Base-by-base conservation (phyloP, 805 yeast genomes). In the Schizosaccharomyces japonicus region DNA sequence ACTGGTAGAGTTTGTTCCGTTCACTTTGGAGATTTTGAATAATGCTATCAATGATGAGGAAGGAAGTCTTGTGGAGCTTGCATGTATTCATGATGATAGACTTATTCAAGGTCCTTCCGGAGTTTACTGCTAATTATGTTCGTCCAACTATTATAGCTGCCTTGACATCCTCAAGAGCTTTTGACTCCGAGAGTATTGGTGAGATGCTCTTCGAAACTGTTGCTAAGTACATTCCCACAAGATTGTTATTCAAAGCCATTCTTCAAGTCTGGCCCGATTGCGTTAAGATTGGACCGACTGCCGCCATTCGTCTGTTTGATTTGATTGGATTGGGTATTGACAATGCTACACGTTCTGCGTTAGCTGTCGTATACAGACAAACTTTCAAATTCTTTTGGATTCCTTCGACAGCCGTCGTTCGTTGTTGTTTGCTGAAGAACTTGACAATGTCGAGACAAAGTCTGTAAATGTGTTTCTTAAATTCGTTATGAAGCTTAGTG, bases 401-500 rank as follows among this genome's bases (percentile, higher is more conserved):
- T 67, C 84, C 33, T 77, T 85, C 52, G 90, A 80, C 54, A 70
- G 80, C 63, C 58, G 66, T 28, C 73, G 85, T 60, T 64, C 73
- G 3, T 67, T 63, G 39, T 67, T 72, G 42, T 36, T 36, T 17
- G 42, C 42, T 5, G 42, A 36, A 17, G 42, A 36, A 3, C 27
- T 36, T 17, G 42, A 36, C 23, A 36, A 36, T 11, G 73, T 87
- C 52, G 96, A 87, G 59, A 69, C 83, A 17, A 70, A 78, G 8
- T 73, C 79, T 58, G 78, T 80, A 55, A 66, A 71, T 33, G 73
- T 84, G 58, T 85, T 80, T 19, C 73, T 87, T 53, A 66, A 67
- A 23, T 77, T 75, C 54, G 92, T 87, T 17, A 70, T 90, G 77
- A 85, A 87, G 62, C 71, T 90, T 63, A 90, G 90, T 59, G 98